These are phyloP conservation scores for Dryas octopetala DNA, from an alignment of 306 rosid species.

Conservation along the genomic window DNA sequence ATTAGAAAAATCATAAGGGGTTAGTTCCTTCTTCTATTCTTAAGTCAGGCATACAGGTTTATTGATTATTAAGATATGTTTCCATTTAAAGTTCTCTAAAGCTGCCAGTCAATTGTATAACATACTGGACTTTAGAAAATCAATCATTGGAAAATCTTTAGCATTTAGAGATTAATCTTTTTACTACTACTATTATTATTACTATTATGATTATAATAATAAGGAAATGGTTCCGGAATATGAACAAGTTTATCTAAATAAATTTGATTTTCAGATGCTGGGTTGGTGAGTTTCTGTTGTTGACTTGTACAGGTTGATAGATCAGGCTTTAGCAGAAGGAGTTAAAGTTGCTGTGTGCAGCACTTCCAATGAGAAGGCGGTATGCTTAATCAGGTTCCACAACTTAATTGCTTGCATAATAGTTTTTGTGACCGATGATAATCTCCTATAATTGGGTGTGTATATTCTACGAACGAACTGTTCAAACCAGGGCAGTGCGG, in stretches of 20 bases:
- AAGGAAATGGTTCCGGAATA: background rate
- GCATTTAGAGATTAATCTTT: background rate
- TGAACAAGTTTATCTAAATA: background rate
- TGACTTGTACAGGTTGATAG: slow-evolving; percentile 66
- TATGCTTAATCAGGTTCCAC: slow-evolving; percentile 59
- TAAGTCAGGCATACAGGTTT: background rate
- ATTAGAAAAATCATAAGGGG: background rate
- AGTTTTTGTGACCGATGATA: slow-evolving; percentile 11
- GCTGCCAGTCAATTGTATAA: background rate
- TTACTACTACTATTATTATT: too few relatives aligned
- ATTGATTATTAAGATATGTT: too few relatives aligned
- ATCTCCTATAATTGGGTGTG: background rate
- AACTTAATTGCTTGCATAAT: slow-evolving; percentile 27
- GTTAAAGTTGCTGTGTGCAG: slow-evolving; percentile 97
- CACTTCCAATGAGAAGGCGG: slow-evolving; percentile 99
- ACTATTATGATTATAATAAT: background rate
- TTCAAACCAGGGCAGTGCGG: too few relatives aligned
- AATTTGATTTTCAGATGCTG: background rate
- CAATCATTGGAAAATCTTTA: background rate
- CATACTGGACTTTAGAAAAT: background rate
- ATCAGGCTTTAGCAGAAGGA: slow-evolving; percentile 86
- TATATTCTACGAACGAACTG: background rate
- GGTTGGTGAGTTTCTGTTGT: slow-evolving; percentile 21
- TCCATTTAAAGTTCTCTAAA: background rate
- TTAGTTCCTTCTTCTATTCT: background rate